phyloP scores from a whole-genome alignment of 345 rosid genomes.

The Ricinus communis region DNA sequence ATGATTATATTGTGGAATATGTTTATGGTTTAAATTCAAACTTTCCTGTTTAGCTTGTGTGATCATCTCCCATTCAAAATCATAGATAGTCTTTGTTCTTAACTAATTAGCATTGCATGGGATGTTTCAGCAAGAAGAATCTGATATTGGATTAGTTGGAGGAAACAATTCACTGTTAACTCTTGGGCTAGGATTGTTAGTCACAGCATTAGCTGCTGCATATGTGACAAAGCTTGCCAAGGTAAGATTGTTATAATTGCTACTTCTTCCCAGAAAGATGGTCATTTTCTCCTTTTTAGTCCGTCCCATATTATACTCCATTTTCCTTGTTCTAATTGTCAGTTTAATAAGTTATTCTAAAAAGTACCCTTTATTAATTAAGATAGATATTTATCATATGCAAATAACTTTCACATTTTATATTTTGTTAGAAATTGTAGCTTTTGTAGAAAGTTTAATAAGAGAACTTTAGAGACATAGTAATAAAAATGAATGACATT shows the following conservation, averaged over 20 bases:
- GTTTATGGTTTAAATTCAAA: background rate
- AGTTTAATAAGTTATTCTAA: no score
- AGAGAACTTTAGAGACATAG: no score
- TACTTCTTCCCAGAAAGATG: background rate
- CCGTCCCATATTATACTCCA: no score
- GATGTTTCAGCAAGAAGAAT: conserved; percentile 80
- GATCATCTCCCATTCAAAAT: background rate
- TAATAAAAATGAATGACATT: no score
- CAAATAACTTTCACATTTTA: no score
- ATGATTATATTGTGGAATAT: no score
- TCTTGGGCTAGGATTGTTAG: conserved; percentile 80
- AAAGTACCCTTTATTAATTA: no score
- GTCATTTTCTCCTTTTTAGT: no score
- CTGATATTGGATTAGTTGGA: conserved; percentile 59
- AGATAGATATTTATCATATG: no score
- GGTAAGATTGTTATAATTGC: conserved; percentile 38
- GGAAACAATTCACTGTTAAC: conserved; percentile 79
- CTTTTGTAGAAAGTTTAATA: no score
- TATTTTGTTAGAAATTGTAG: no score
- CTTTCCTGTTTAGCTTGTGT: background rate
- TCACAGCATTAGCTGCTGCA: conserved; percentile 80
- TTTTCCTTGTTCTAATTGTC: no score
- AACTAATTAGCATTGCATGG: background rate
- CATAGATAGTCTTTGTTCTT: background rate
- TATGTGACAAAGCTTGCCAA: conserved; percentile 88